Conservation (phyloP, 2,329 filamentous ascomycete genomes). For the Monosporascus sp. region DNA sequence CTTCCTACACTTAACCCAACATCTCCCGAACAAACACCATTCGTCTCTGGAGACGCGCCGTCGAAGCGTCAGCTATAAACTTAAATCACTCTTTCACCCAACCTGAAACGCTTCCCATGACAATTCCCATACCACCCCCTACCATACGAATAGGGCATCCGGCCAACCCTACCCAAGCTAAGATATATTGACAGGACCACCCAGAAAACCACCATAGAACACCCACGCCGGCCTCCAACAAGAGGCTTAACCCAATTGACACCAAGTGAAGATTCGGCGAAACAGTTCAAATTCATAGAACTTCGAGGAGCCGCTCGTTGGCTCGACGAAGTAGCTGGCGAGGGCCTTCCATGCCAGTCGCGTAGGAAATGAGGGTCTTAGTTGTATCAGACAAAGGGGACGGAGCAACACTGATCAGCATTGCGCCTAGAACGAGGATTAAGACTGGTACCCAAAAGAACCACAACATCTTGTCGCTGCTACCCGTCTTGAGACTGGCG, state of each 20-base stretch:
- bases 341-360: background rate
- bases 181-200: background rate
- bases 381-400: background rate
- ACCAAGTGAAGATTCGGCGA: background rate
- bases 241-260: background rate
- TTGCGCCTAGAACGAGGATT: background rate
- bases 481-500: slow-evolving; percentile 57
- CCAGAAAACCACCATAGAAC: background rate
- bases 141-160: background rate
- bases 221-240: background rate
- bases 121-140: too few species aligned
- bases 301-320: background rate
- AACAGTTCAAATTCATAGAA: background rate
- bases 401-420: slow-evolving; percentile 1
- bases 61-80: too few species aligned
- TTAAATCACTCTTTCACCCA: too few species aligned
- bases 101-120: too few species aligned
- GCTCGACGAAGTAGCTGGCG: background rate
- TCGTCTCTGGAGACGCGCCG: too few species aligned
- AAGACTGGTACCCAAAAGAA: slow-evolving; percentile 57
- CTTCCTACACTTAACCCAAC: too few species aligned
- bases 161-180: background rate
- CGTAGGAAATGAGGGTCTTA: background rate
- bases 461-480: slow-evolving; percentile 62
- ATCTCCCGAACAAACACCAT: too few species aligned